These are phyloP conservation scores for Incumbomyces lentus DNA, from an alignment of 2,329 filamentous ascomycete genomes.

Conservation along the genomic window DNA sequence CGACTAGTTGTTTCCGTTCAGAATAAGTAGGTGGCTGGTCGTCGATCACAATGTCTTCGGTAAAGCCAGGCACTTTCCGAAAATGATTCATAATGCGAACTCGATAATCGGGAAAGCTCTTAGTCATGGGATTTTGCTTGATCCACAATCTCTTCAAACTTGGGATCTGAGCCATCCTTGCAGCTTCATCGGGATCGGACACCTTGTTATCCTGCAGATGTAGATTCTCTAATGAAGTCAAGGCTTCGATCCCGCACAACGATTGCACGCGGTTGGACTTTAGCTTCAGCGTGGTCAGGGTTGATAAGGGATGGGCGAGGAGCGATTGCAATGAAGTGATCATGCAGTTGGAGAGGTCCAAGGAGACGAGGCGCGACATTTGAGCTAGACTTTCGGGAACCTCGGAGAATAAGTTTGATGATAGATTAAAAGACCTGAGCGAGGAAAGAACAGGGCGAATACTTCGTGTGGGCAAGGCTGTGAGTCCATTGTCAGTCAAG, in stretches of 20 bases:
- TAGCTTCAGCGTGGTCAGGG: conserved; percentile 86
- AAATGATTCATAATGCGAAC: conserved; percentile 94
- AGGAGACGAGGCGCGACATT: conserved; percentile 74
- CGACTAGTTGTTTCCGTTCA: conserved; percentile 74
- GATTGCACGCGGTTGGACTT: conserved; percentile 79
- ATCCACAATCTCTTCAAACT: conserved; percentile 91
- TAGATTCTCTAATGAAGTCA: conserved; percentile 78
- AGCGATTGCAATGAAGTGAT: conserved; percentile 88
- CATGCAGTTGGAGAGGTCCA: conserved; percentile 96
- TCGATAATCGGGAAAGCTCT: conserved; percentile 74
- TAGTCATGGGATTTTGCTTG: conserved; percentile 80
- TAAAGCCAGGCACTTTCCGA: conserved; percentile 76
- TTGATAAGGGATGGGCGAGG: conserved; percentile 73
- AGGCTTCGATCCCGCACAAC: conserved; percentile 77
- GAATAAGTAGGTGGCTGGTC: conserved; percentile 70
- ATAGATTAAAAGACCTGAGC: conserved; percentile 83
- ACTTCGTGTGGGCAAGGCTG: conserved; percentile 63
- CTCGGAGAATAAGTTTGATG: conserved; percentile 85
- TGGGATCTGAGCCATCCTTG: conserved; percentile 78
- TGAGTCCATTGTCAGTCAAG: conserved; percentile 82
- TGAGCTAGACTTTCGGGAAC: conserved; percentile 83
- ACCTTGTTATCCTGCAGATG: conserved; percentile 86
- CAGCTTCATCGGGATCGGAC: conserved; percentile 82
- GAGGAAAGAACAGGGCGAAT: conserved; percentile 76
- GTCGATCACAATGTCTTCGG: conserved; percentile 84